phyloP scores from a whole-genome alignment of 1,139 yeast genomes.

The Pichia sp. region DNA sequence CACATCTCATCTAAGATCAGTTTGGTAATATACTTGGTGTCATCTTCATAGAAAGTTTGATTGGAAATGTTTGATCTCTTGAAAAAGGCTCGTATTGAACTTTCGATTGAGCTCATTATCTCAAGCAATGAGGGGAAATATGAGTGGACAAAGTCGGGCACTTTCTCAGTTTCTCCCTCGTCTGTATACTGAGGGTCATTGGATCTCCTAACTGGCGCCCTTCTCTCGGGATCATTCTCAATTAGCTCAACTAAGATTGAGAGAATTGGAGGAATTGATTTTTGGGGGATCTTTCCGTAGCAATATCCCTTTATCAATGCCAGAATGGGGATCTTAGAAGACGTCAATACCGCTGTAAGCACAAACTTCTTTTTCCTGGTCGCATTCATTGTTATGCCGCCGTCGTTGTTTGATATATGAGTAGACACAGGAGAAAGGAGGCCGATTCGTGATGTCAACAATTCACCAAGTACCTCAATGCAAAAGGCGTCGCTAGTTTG shows the following conservation, averaged over 20 bases:
- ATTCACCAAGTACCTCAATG: too few species aligned
- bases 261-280: constrained; percentile 30
- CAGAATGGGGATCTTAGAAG: constrained; percentile 32
- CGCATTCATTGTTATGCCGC: too few species aligned
- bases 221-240: constrained; percentile 21
- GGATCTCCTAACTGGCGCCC: too few species aligned
- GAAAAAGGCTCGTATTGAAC: constrained; percentile 13
- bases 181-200: neutral
- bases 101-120: constrained; percentile 20
- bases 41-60: constrained; percentile 15
- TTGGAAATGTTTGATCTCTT: constrained; percentile 2
- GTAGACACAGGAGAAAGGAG: too few species aligned
- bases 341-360: constrained; percentile 30
- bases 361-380: constrained; percentile 8
- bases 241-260: constrained; percentile 31
- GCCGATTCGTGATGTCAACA: too few species aligned
- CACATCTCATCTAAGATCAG: constrained; percentile 19
- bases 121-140: constrained; percentile 23
- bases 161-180: neutral
- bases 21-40: constrained; percentile 20
- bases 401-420: too few species aligned
- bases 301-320: constrained; percentile 33
- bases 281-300: constrained; percentile 29
- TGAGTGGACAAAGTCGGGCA: constrained; percentile 20
- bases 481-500: too few species aligned